A percentile compares a stretch with the other conserved stretches of the same genome.
Evolutionary conservation across 768 basidiomycete genomes (phyloP).

Genomic region (Leccinum imitatum): DNA sequence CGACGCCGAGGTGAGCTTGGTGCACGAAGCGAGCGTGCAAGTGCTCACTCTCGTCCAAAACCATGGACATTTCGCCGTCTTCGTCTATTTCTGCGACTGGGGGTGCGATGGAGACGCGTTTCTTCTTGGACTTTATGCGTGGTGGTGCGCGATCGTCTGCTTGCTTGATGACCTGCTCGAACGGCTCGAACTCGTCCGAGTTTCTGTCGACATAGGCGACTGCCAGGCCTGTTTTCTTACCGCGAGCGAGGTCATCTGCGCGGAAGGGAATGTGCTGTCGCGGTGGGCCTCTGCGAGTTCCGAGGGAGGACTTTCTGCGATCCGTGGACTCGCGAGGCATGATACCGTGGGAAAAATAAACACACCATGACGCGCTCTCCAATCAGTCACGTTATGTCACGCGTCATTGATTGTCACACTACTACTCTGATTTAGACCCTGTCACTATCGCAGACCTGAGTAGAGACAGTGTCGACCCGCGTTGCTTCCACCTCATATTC

Average conservation of each 20-base stretch:
- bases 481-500: neutral
- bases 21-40: neutral
- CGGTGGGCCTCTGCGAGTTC: slow-evolving; percentile 54
- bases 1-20: slow-evolving; percentile 6
- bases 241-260: slow-evolving; percentile 72
- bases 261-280: slow-evolving; percentile 75
- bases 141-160: slow-evolving; percentile 68
- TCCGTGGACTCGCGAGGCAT: slow-evolving; percentile 30
- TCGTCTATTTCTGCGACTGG: slow-evolving; percentile 44
- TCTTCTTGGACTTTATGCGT: slow-evolving; percentile 50
- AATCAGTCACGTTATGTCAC: slow-evolving; percentile 29
- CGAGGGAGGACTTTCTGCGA: slow-evolving; percentile 40
- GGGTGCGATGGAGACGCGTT: slow-evolving; percentile 39
- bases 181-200: slow-evolving; percentile 82
- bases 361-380: slow-evolving; percentile 26
- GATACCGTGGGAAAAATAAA: slow-evolving; percentile 27
- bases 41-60: slow-evolving; percentile 65
- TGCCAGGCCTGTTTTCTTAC: slow-evolving; percentile 77
- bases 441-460: slow-evolving; percentile 23
- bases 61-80: slow-evolving; percentile 78
- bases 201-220: slow-evolving; percentile 67
- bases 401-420: slow-evolving; percentile 7
- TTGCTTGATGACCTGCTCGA: slow-evolving; percentile 70
- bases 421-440: slow-evolving; percentile 3
- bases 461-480: slow-evolving; percentile 10